Percentiles rank a stretch among this genome's conserved stretches.
phyloP scores from a whole-genome alignment of 345 rosid genomes.

The Brassica napus region DNA sequence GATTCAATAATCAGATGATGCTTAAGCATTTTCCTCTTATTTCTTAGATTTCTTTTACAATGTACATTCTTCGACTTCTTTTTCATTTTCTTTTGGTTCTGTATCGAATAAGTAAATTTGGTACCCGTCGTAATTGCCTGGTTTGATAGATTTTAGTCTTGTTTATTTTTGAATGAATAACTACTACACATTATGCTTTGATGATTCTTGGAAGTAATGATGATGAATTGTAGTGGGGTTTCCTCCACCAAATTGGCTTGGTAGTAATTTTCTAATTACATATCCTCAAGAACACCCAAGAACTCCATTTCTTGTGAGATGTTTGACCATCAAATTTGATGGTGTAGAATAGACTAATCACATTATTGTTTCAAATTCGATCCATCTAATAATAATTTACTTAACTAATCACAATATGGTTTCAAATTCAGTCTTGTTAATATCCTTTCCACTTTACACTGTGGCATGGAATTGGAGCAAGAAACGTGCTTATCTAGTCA shows the following conservation, averaged over 20 bases:
- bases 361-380: neutral
- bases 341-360: neutral
- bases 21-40: conserved; percentile 2
- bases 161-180: neutral
- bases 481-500: neutral
- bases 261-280: neutral
- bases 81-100: neutral
- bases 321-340: neutral
- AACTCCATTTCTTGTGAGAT: neutral
- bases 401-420: neutral
- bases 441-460: neutral
- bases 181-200: conserved; percentile 5
- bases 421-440: neutral
- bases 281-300: neutral
- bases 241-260: neutral
- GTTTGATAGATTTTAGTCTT: neutral
- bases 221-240: neutral
- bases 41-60: neutral
- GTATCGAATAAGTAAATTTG: neutral
- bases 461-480: neutral
- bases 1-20: conserved; percentile 5
- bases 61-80: conserved; percentile 3
- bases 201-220: neutral
- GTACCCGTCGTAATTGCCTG: neutral
- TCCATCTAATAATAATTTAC: neutral